phyloP scores from a whole-genome alignment of 208 protist genomes.

The Paratrypanosoma confusum region DNA sequence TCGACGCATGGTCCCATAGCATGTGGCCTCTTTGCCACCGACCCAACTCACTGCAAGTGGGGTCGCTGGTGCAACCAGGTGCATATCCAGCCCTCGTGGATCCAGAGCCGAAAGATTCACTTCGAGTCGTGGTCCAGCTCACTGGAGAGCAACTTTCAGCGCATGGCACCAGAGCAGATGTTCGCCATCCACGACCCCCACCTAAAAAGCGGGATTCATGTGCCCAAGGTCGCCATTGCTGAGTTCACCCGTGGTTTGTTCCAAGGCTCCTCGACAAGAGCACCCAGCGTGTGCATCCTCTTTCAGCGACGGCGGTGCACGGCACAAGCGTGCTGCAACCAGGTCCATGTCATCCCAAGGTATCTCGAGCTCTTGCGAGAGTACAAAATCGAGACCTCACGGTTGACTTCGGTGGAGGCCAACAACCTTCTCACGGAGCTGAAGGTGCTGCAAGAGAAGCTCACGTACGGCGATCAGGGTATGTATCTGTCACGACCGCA shows the following conservation, averaged over 20 bases:
- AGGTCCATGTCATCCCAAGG: slow-evolving; percentile 59
- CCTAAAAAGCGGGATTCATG: slow-evolving; percentile 30
- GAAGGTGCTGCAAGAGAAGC: no score
- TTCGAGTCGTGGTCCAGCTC: slow-evolving; percentile 66
- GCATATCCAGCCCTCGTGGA: slow-evolving; percentile 63
- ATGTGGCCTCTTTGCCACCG: slow-evolving; percentile 64
- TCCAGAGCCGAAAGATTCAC: slow-evolving; percentile 51
- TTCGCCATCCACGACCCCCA: slow-evolving; percentile 76
- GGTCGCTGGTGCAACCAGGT: slow-evolving; percentile 83
- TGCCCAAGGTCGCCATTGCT: slow-evolving; percentile 65
- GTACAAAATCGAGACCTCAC: no score
- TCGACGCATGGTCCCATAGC: slow-evolving; percentile 47
- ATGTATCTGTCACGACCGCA: no score
- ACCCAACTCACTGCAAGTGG: slow-evolving; percentile 72
- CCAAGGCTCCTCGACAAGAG: slow-evolving; percentile 60
- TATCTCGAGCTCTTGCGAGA: slow-evolving; percentile 35
- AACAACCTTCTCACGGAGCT: no score
- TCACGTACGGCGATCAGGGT: no score
- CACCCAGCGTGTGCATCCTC: slow-evolving; percentile 72
- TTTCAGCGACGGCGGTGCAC: slow-evolving; percentile 77
- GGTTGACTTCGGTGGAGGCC: no score
- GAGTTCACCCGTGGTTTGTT: slow-evolving; percentile 70
- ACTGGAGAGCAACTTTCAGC: slow-evolving; percentile 43
- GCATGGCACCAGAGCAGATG: slow-evolving; percentile 26
- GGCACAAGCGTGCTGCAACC: slow-evolving; percentile 70